phyloP scores from a whole-genome alignment of 208 protist species.

The Acanthamoeba castellanii region DNA sequence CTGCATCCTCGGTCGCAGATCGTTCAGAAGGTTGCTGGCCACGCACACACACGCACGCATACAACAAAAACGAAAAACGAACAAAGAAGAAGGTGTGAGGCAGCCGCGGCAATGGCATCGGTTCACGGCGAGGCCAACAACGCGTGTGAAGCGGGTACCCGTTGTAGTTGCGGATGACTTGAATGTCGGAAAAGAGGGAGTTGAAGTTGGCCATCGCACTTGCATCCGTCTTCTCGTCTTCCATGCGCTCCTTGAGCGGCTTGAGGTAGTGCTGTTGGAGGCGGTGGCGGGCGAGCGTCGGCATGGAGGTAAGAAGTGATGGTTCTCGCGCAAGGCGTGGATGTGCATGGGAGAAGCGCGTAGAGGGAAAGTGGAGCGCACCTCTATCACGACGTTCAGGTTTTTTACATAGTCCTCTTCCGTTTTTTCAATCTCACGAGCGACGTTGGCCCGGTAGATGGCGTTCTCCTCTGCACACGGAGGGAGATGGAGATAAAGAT shows the following conservation, averaged over 20 bases:
- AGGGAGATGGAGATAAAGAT: not conserved
- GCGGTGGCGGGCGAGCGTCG: no score
- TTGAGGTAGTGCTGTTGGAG: not conserved
- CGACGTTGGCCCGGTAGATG: slow-evolving; percentile 50
- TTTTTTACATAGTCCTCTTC: slow-evolving; percentile 75
- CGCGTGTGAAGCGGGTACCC: not conserved
- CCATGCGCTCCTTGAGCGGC: slow-evolving; percentile 52
- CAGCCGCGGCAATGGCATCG: not conserved
- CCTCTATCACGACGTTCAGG: slow-evolving; percentile 43
- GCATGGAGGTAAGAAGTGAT: not conserved
- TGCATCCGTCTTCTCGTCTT: not conserved
- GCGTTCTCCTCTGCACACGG: slow-evolving; percentile 34
- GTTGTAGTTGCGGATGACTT: slow-evolving; percentile 73
- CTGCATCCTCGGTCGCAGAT: slow-evolving; percentile 21
- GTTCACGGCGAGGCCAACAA: not conserved
- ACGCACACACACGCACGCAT: not conserved
- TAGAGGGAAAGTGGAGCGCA: not conserved
- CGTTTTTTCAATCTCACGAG: slow-evolving; percentile 69
- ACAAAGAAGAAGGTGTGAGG: not conserved
- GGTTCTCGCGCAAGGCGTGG: no score
- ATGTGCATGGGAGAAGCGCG: not conserved
- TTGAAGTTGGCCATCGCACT: slow-evolving; percentile 34
- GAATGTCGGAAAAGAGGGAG: slow-evolving; percentile 42
- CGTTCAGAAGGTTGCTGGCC: slow-evolving; percentile 25
- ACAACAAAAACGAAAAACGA: not conserved